Base-by-base conservation (phyloP, 139 green algal genomes). In the Zygnema cylindricum region DNA sequence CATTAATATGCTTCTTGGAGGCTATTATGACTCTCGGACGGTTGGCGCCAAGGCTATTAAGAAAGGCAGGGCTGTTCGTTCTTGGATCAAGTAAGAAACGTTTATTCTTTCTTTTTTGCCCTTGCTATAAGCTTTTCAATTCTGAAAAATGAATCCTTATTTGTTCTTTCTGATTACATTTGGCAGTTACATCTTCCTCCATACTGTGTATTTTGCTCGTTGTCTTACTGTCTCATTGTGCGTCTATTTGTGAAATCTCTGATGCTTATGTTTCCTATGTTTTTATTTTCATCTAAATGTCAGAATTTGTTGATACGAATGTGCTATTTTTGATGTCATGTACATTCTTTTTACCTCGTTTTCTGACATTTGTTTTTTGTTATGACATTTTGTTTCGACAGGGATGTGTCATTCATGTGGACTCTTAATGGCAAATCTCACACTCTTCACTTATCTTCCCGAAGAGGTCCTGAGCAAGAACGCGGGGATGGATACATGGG, bases 1-100 rank as follows among this genome's bases (percentile, higher is more conserved):
- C 36, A 76, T 91, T 38, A 91, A 91, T 77, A 91, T 91, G 86
- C 86, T 39, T 33, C 39, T 91, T 7, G 41, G 84, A 36, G 84
- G 84, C 73, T 89, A 89, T 76, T 36, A 88, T 16, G 82, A 79
- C 38, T 40, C 69, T 33, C 78, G 78, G 41, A 54, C 11, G 23
- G 35, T 77, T 35, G 38, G 78, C 42, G 38, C 35, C 0, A 23
- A 39, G 25, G 33, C 43, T 33, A 63, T 63, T 16, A 23, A n/a
- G 22, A 63, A 43, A 35, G 49, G 49, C 1, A 86, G 40, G 35
- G 35, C 78, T 41, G 23, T 86, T 30, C 78, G 43, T 41, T 77
- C 78, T 11, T 86, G 78, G 78, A 86, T 86, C 78, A 86, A 32
- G 78, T 86, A 54, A 41, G 11, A 54, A 25, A 11, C 71, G 3